These are phyloP conservation scores for Aspergillus tanneri DNA, from an alignment of 2,329 filamentous ascomycete genomes.

Conservation along the genomic window DNA sequence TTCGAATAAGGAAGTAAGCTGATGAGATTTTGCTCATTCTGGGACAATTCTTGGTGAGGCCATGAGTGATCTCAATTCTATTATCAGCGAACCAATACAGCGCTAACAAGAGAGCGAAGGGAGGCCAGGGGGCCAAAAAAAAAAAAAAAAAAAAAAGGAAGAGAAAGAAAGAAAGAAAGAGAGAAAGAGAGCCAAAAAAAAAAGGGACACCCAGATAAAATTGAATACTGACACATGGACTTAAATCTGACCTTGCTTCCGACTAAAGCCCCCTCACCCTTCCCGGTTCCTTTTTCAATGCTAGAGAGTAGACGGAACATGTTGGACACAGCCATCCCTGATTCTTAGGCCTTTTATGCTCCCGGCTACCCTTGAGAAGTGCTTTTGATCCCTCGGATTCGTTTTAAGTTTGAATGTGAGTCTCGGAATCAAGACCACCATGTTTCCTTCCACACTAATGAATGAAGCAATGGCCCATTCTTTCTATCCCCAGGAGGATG, in stretches of 20 bases:
- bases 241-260: slow-evolving; percentile 36
- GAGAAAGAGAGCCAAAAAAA: slow-evolving; percentile 10
- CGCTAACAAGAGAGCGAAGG: neutral
- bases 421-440: slow-evolving; percentile 16
- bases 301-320: slow-evolving; percentile 18
- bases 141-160: slow-evolving; percentile 11
- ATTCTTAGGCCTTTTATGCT: slow-evolving; percentile 17
- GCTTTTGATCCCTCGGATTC: slow-evolving; percentile 9
- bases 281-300: slow-evolving; percentile 23
- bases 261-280: slow-evolving; percentile 25
- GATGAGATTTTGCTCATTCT: neutral
- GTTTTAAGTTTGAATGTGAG: slow-evolving; percentile 18
- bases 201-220: slow-evolving; percentile 11
- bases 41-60: slow-evolving; percentile 14
- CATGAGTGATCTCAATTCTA: slow-evolving; percentile 9
- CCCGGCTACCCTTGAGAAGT: slow-evolving; percentile 13
- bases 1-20: slow-evolving; percentile 9
- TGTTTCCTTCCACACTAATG: slow-evolving; percentile 19
- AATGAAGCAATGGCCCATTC: slow-evolving; percentile 26
- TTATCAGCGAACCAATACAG: slow-evolving; percentile 5
- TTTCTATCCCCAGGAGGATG: slow-evolving; percentile 24
- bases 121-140: slow-evolving; percentile 6
- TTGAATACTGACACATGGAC: slow-evolving; percentile 28
- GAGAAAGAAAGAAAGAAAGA: slow-evolving; percentile 10
- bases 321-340: slow-evolving; percentile 22